Percentiles rank a stretch among this genome's conserved stretches.
phyloP scores from a whole-genome alignment of 2,329 filamentous ascomycete species.

The Colletotrichum tropicicola region DNA sequence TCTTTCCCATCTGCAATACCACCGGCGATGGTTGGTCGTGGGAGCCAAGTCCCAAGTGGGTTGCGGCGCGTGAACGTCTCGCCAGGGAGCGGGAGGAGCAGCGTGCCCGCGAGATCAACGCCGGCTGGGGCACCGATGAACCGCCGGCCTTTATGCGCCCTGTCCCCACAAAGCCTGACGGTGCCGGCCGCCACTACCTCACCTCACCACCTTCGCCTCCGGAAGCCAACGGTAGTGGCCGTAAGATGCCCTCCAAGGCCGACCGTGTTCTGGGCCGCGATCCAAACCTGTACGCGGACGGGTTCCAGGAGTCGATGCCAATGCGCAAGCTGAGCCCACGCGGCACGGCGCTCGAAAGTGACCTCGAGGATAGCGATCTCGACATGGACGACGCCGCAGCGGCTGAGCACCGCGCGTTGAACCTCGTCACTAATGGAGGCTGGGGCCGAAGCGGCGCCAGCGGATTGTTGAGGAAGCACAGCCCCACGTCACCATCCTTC shows the following conservation, averaged over 20 bases:
- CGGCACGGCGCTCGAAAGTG: conserved; percentile 54
- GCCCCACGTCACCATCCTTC: conserved; percentile 30
- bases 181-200: conserved; percentile 39
- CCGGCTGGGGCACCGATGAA: conserved; percentile 69
- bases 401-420: conserved; percentile 53
- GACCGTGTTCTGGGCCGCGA: conserved; percentile 67
- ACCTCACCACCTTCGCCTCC: conserved; percentile 31
- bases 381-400: conserved; percentile 49
- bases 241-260: conserved; percentile 61
- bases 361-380: conserved; percentile 46
- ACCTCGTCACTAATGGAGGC: conserved; percentile 50
- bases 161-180: conserved; percentile 30
- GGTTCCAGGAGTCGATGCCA: conserved; percentile 49
- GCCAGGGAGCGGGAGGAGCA: conserved; percentile 66
- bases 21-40: conserved; percentile 94
- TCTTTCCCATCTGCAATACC: conserved; percentile 83
- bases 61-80: conserved; percentile 74
- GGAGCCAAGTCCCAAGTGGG: conserved; percentile 85
- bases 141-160: conserved; percentile 33
- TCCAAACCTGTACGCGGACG: conserved; percentile 63
- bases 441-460: conserved; percentile 52
- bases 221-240: conserved; percentile 37
- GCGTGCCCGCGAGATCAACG: conserved; percentile 68
- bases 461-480: conserved; percentile 50
- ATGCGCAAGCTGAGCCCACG: conserved; percentile 57